phyloP scores from a whole-genome alignment of 495 filamentous ascomycete genomes.

The Neohortaea acidophila region DNA sequence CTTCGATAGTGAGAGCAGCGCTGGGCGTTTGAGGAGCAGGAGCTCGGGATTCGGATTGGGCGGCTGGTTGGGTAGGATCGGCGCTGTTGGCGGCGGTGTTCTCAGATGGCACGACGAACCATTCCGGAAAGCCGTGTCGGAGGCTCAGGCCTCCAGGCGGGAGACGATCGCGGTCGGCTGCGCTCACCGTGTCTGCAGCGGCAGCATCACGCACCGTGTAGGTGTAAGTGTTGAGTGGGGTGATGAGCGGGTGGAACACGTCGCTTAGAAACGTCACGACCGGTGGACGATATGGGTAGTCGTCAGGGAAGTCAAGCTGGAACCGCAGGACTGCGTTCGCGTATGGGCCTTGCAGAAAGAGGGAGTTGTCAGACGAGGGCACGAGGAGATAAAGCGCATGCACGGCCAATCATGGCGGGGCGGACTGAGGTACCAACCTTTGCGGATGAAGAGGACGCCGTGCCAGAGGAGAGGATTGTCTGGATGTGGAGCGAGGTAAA shows the following conservation, averaged over 20 bases:
- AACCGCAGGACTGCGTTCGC: slow-evolving; percentile 77
- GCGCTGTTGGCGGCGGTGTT: background rate
- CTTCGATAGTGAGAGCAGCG: slow-evolving; percentile 33
- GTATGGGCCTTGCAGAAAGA: slow-evolving; percentile 53
- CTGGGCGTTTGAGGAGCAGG: background rate
- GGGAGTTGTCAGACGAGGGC: background rate
- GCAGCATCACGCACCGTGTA: slow-evolving; percentile 56
- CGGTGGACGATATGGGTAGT: slow-evolving; percentile 66
- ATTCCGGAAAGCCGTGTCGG: slow-evolving; percentile 74
- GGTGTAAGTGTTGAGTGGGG: slow-evolving; percentile 77
- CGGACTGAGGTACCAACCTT: slow-evolving; percentile 42
- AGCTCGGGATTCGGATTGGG: background rate
- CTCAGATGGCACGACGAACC: slow-evolving; percentile 34
- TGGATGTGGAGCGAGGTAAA: slow-evolving; percentile 73
- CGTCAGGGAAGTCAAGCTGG: slow-evolving; percentile 68
- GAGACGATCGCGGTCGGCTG: slow-evolving; percentile 63
- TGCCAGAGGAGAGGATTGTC: slow-evolving; percentile 69
- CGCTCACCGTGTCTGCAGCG: slow-evolving; percentile 59
- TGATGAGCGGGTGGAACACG: slow-evolving; percentile 86
- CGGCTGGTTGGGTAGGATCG: background rate
- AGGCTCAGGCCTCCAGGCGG: slow-evolving; percentile 80
- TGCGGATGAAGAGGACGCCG: slow-evolving; percentile 79
- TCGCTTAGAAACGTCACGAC: slow-evolving; percentile 77
- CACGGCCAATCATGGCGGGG: background rate
- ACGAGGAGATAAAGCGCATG: background rate